phyloP scores from a whole-genome alignment of 1,284 basidiomycete species.

The Phylloporus sp. region DNA sequence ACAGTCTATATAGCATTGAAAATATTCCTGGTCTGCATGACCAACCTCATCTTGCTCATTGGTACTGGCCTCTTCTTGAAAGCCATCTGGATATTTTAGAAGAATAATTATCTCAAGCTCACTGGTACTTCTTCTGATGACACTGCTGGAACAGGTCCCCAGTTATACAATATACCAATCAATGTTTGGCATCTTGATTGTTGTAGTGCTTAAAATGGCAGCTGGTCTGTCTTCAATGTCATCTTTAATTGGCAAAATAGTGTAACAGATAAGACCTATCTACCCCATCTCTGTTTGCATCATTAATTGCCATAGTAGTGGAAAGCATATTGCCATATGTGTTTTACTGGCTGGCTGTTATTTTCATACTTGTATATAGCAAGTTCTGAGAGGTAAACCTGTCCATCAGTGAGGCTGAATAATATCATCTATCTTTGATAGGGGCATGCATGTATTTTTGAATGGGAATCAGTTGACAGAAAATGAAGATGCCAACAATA shows the following conservation, averaged over 20 bases:
- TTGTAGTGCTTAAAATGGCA: conserved; percentile 68
- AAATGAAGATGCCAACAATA: conserved; percentile 31
- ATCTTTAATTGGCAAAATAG: conserved; percentile 80
- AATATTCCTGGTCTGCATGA: conserved; percentile 87
- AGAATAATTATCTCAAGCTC: conserved; percentile 66
- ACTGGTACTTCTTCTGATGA: conserved; percentile 83
- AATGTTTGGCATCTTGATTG: conserved; percentile 90
- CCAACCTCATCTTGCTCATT: conserved; percentile 88
- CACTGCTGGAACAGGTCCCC: conserved; percentile 77
- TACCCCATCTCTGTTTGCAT: not conserved
- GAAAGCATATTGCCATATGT: conserved; percentile 76
- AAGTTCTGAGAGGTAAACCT: conserved; percentile 63
- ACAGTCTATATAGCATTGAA: conserved; percentile 55
- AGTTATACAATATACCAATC: conserved; percentile 77
- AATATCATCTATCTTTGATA: not conserved
- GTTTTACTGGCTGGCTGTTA: conserved; percentile 81
- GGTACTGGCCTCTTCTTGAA: conserved; percentile 88
- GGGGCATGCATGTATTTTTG: conserved; percentile 45
- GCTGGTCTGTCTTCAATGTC: conserved; percentile 78
- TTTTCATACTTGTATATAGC: conserved; percentile 64
- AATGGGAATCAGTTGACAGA: conserved; percentile 48
- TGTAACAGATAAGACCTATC: conserved; percentile 51
- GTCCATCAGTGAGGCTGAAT: not conserved
- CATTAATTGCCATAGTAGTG: conserved; percentile 38
- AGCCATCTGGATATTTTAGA: conserved; percentile 72